These are phyloP conservation scores for Wallacemonas sp. DNA, from an alignment of 208 protist species.

Conservation along the genomic window DNA sequence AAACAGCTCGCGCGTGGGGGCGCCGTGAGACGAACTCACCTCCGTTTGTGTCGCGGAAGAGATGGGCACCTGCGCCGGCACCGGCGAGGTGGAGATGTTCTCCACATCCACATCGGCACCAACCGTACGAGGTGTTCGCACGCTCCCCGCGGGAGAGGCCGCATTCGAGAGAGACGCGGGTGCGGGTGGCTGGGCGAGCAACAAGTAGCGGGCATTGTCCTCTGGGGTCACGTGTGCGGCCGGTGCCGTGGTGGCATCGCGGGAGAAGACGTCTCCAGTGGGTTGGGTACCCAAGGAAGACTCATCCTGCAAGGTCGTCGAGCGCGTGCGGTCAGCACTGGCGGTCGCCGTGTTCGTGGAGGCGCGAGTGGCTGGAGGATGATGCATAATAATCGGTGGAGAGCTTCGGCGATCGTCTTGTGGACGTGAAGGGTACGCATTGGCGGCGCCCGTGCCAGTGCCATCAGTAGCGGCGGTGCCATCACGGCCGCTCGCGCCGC, in stretches of 20 bases:
- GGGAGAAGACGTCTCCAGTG: no score
- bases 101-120: background rate
- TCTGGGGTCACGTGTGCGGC: conserved; percentile 9
- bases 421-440: no score
- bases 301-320: background rate
- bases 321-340: background rate
- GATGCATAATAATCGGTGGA: conserved; percentile 2
- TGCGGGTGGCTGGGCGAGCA: conserved; percentile 9
- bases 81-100: background rate
- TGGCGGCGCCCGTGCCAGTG: background rate
- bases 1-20: conserved; percentile 52
- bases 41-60: conserved; percentile 8
- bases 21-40: conserved; percentile 4
- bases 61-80: conserved; percentile 1
- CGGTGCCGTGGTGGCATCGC: background rate
- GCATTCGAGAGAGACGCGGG: background rate
- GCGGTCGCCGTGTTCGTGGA: background rate
- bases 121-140: background rate
- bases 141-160: background rate
- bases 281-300: background rate
- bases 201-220: conserved; percentile 12
- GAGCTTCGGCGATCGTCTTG: no score
- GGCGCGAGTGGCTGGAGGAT: background rate
- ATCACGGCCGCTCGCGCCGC: no score
- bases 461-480: background rate